These are phyloP conservation scores for Nannochloropsis granulata DNA, from an alignment of 108 stramenopile genomes.

Conservation along the genomic window DNA sequence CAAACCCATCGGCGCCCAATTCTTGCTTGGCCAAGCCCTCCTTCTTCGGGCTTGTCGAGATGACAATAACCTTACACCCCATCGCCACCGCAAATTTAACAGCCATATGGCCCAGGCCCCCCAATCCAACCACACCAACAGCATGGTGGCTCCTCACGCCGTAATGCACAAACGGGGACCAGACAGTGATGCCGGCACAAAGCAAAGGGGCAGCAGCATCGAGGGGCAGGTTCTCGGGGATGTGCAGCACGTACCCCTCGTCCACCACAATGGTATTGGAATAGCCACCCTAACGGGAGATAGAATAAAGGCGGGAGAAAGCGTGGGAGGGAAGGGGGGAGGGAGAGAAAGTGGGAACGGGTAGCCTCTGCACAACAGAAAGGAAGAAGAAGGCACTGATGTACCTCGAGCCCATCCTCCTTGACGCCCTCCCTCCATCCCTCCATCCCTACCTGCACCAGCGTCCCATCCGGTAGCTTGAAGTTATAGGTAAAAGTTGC, in stretches of 20 bases:
- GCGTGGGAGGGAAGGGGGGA: too few species aligned
- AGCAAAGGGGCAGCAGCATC: constrained; percentile 1
- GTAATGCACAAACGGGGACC: constrained; percentile 6
- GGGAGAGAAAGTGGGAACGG: too few species aligned
- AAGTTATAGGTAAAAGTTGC: neutral
- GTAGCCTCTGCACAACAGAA: too few species aligned
- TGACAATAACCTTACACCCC: neutral
- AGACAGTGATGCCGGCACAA: constrained; percentile 15
- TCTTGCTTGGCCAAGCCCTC: neutral
- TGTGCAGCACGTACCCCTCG: neutral
- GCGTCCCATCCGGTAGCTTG: neutral
- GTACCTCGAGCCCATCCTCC: too few species aligned
- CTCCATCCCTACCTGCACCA: neutral
- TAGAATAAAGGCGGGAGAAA: too few species aligned
- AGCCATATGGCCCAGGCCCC: constrained; percentile 17
- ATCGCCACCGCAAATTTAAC: constrained; percentile 9
- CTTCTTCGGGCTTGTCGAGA: neutral
- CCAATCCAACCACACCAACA: constrained; percentile 3
- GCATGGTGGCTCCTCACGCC: neutral
- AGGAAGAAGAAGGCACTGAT: too few species aligned
- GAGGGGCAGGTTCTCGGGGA: constrained; percentile 4
- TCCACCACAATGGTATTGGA: constrained; percentile 1
- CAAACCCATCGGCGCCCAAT: neutral
- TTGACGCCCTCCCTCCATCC: too few species aligned
- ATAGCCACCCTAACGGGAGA: neutral